Base-by-base conservation (phyloP, 441 rosid genomes). In the Manihot esculenta region DNA sequence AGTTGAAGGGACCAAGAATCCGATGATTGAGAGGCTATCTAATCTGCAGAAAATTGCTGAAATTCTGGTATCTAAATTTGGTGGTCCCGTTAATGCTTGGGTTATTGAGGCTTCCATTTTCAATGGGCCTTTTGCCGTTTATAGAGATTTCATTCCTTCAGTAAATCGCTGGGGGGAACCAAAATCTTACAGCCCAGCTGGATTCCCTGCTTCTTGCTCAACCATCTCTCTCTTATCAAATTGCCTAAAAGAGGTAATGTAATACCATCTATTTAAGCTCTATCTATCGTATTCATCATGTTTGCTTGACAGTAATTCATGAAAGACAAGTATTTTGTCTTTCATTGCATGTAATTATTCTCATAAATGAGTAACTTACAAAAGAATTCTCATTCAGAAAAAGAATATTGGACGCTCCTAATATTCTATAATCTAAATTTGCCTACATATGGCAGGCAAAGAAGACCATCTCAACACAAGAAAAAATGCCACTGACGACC, bases 51-150 rank as follows among this genome's bases (percentile, higher is more conserved):
- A 30, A 23, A 74, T 90, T 62, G 90, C 97, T 65, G 89, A 87
- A 24, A 74, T 88, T 66, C 70, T 92, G 27, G 96, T 86, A 73
- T 90, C 96, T 45, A 92, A 92, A 69, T 86, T 87, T 60, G 91
- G 94, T 10, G 76, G 73, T 23, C 79, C 79, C 70, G 72, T 83
- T 51, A 90, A 90, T 74, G 94, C 91, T 54, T 87, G 90, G 89
- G 92, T 89, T 26, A 74, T 94, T 60, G 88, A 89, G 67, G 89
- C 93, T 78, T 76, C 90, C 53, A 18, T 80, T 48, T 89, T 80
- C 79, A 86, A 83, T 47, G 99, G 97, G 1, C 85, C 91, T 15
- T 94, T 90, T 60, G 90, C 97, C 8, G 82, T 92, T 69, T 92
- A 87, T 62, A 81, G 76, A 30, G 91, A 88, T 66, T 94, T 92